These are phyloP conservation scores for Curvularia sp. DNA, from an alignment of 2,329 filamentous ascomycete genomes.

Conservation along the genomic window DNA sequence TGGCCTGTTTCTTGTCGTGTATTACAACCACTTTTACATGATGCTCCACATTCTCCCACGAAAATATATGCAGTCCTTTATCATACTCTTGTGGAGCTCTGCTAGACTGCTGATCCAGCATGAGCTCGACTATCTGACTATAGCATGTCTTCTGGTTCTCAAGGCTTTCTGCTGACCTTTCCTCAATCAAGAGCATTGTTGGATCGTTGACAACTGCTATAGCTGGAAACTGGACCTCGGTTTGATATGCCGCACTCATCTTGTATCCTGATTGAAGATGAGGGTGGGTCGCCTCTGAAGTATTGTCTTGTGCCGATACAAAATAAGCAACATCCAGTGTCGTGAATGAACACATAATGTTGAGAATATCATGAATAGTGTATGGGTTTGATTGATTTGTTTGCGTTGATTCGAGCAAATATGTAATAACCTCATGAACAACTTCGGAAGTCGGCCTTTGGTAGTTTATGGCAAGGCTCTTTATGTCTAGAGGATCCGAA, in stretches of 20 bases:
- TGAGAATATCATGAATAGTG: neutral
- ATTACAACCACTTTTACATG: neutral
- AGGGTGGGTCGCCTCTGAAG: neutral
- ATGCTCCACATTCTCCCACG: neutral
- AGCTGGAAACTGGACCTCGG: neutral
- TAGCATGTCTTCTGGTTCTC: neutral
- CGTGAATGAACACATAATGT: neutral
- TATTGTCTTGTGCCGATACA: neutral
- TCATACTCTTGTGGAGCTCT: neutral
- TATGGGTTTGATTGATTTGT: neutral
- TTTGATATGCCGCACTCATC: neutral
- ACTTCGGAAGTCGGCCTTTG: neutral
- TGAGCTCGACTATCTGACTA: neutral
- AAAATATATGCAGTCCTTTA: neutral
- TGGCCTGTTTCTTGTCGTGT: neutral
- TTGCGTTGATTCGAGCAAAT: neutral
- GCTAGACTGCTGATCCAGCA: neutral
- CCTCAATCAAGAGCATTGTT: neutral
- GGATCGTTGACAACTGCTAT: neutral
- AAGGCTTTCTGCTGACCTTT: neutral
- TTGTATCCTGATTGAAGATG: neutral
- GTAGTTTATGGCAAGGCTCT: neutral
- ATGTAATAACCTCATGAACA: neutral
- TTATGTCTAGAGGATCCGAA: slow-evolving; percentile 15
- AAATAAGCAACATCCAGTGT: neutral